Base-by-base conservation (phyloP, 495 filamentous ascomycete genomes). In the Penicillium turbatum region DNA sequence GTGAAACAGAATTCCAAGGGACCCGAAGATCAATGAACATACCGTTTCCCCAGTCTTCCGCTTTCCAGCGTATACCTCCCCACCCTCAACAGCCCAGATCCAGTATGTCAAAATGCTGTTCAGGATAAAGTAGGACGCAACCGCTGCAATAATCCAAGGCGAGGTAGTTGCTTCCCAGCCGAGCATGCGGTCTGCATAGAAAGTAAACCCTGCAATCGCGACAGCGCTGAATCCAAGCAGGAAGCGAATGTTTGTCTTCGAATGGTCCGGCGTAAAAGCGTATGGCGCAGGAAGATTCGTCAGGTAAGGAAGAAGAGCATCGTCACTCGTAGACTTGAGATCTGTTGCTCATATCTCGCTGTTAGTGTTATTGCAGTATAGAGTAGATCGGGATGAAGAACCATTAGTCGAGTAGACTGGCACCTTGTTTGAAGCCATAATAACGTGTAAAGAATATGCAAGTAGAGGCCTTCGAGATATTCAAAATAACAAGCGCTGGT, bases 281-380 rank as follows among this genome's bases (percentile, higher is more conserved):
- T 72, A 78, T 15, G 73, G 75, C 5, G 69, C 62, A 5, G 75
- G 72, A 36, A 97, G 85, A 16, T 81, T 86, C 69, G 82, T 89
- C 44, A 97, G 84, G 73, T 97, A 97, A 71, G 90, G 87, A n/a
- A 86, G 81, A 42, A 98, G 83, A 50, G 90, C 89, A 65, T 98
- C 93, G 77, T 98, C 93, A 63, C 86, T 88, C 16, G 91, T 95
- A 68, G 95, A 95, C 72, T 97, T 97, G 51, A 98, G 86, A 67
- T 96, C 93, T 96, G 63, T 38, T 51, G 26, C 43, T 19, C 13
- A 40, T 15, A 36, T 37, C 6, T 9, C 30, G 30, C 2, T 19
- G 48, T 61, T 38, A 62, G 49, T 42, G 26, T 32, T 53, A 12
- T 36, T 35, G 29, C 51, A 57, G 24, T 60, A 58, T 46, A 45